Base-by-base conservation (phyloP, 1,284 basidiomycete species). In the Uromyces viciae-fabae region DNA sequence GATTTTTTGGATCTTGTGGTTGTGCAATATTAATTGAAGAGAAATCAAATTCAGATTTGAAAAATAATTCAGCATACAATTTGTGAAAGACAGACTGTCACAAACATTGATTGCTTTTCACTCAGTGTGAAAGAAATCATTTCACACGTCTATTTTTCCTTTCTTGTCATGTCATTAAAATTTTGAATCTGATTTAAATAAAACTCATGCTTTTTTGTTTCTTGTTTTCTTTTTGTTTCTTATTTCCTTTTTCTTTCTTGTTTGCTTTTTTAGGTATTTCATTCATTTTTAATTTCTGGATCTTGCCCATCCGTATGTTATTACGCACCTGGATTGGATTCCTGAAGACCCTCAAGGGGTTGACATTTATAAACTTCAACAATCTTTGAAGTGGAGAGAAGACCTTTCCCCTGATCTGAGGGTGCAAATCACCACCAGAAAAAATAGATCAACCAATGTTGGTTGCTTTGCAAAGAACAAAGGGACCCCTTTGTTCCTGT, bases 311-410 rank as follows among this genome's bases (percentile, higher is more conserved):
- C 73, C 54, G 17, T 19, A 58, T 33, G 73, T 75, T 28, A 38
- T 28, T 11, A 5, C 36, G 8, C 54, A 75, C 28, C 7, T 75
- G 8, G 38, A 60, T 28, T 75, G 56, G 25, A 2, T 60, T 25
- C 56, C 73, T 0, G 56, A 75, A 17, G 38, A 60, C 1, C 19
- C 54, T 2, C 38, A 43, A 14, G 19, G 54, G 5, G 7, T 2
- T 0, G 36, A 40, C 2, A 60, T 36, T 0, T 60, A 42, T 25
- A 43, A 62, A 19, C 3, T 28, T 15, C 60, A 49, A 28, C 73
- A 75, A 22, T 75, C 25, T 3, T 25, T 17, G 2, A 75, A 75
- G 17, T 75, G 73, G 73, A 19, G 33, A 3, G 36, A 74, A 52
- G 15, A 40, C 22, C 40, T 28, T 25, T 28, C 33, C 33, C 38